A percentile compares a stretch with the other conserved stretches of the same genome.
Evolutionary conservation across 768 basidiomycete species (phyloP).

Genomic region (Naematelia encephala): DNA sequence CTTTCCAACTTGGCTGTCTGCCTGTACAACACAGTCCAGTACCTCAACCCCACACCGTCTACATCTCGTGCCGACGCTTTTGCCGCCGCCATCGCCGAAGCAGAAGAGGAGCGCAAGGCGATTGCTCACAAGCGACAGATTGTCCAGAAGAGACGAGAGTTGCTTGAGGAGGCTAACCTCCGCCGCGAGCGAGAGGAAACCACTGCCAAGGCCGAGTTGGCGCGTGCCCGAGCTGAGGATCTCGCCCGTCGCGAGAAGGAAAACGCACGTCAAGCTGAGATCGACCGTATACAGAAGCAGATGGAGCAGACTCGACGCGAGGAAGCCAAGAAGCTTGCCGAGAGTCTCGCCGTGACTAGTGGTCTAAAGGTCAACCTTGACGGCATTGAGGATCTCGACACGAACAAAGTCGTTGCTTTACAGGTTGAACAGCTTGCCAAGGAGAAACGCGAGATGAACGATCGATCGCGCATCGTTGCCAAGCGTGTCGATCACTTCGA

Average conservation of each 20-base stretch:
- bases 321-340: constrained; percentile 84
- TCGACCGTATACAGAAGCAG: constrained; percentile 52
- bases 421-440: constrained; percentile 96
- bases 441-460: constrained; percentile 82
- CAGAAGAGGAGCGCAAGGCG: constrained; percentile 50
- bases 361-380: constrained; percentile 67
- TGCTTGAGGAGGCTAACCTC: constrained; percentile 75
- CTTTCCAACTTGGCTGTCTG: constrained; percentile 70
- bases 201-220: constrained; percentile 68
- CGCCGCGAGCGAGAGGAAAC: constrained; percentile 87
- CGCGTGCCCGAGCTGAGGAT: constrained; percentile 63
- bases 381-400: constrained; percentile 77
- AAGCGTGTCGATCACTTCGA: constrained; percentile 95
- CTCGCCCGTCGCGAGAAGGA: constrained; percentile 64
- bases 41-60: constrained; percentile 53
- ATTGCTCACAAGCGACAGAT: constrained; percentile 68
- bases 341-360: constrained; percentile 73
- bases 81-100: constrained; percentile 55
- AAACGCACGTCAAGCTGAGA: constrained; percentile 59
- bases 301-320: constrained; percentile 73
- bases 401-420: constrained; percentile 77
- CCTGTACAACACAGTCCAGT: constrained; percentile 66
- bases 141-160: constrained; percentile 77
- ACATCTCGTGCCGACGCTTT: constrained; percentile 55
- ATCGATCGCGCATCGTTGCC: constrained; percentile 72